A percentile compares a stretch with the other conserved stretches of the same genome.
Conservation (phyloP, 768 basidiomycete species). For the Crepidotus variabilis region DNA sequence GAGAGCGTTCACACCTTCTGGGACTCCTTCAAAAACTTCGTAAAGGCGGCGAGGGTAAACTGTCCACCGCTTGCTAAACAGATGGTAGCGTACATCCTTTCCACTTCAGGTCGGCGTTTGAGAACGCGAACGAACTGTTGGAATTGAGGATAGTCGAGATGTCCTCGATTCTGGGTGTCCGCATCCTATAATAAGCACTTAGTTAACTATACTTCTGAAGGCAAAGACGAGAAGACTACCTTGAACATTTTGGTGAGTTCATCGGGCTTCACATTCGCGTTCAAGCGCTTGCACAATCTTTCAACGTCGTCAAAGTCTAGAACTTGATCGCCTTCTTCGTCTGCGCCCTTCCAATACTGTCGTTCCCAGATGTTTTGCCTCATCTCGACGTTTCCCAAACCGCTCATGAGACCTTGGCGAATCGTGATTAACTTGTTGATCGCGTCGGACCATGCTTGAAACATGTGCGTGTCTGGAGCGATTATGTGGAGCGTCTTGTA, state of each 20-base stretch:
- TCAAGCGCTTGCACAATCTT: slow-evolving; percentile 65
- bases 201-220: neutral
- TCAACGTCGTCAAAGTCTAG: slow-evolving; percentile 72
- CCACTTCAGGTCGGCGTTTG: slow-evolving; percentile 80
- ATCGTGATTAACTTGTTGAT: slow-evolving; percentile 61
- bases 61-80: slow-evolving; percentile 23
- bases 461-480: slow-evolving; percentile 50
- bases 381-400: slow-evolving; percentile 58
- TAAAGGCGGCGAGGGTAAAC: slow-evolving; percentile 40
- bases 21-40: slow-evolving; percentile 42
- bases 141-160: slow-evolving; percentile 80
- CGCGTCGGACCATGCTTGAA: slow-evolving; percentile 53
- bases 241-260: slow-evolving; percentile 58
- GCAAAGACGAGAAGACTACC: slow-evolving; percentile 26
- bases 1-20: slow-evolving; percentile 33
- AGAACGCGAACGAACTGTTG: slow-evolving; percentile 80
- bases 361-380: slow-evolving; percentile 73
- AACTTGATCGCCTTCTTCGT: slow-evolving; percentile 55
- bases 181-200: slow-evolving; percentile 49
- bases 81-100: slow-evolving; percentile 53
- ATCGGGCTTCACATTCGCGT: slow-evolving; percentile 51
- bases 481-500: slow-evolving; percentile 89
- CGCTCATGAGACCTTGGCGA: slow-evolving; percentile 67
- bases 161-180: slow-evolving; percentile 49
- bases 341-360: slow-evolving; percentile 78